These are phyloP conservation scores for Beauveria sp. DNA, from an alignment of 2,329 filamentous ascomycete genomes.

Conservation along the genomic window DNA sequence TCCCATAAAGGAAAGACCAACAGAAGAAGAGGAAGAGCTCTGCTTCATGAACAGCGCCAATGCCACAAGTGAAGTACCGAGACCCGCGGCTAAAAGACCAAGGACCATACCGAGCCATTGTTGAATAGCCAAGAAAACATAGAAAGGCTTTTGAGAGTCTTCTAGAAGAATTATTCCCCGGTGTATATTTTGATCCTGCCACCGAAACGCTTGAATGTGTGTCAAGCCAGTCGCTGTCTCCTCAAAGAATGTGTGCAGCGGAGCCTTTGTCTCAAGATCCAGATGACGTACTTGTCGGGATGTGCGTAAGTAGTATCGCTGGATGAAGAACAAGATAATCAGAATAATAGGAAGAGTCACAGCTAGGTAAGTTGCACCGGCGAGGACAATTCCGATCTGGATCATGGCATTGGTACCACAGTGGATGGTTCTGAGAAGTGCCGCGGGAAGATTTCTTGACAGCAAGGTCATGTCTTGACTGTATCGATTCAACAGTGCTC, in stretches of 20 bases:
- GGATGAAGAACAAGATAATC: not conserved
- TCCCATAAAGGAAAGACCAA: not conserved
- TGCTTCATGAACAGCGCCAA: not conserved
- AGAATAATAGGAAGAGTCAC: not conserved
- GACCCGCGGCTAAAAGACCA: not conserved
- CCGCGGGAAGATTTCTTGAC: not conserved
- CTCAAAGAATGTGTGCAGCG: not conserved
- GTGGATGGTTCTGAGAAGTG: not conserved
- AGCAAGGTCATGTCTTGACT: constrained; percentile 1
- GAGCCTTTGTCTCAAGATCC: not conserved
- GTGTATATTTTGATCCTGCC: not conserved
- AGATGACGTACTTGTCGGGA: not conserved
- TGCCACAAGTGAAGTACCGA: not conserved
- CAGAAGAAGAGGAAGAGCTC: not conserved
- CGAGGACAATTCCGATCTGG: not conserved
- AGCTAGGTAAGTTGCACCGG: not conserved
- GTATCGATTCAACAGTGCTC: not conserved
- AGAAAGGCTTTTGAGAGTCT: not conserved
- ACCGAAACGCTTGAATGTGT: not conserved
- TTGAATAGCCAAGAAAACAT: not conserved
- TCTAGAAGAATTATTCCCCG: not conserved
- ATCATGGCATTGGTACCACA: not conserved
- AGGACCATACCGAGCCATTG: not conserved
- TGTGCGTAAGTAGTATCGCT: not conserved
- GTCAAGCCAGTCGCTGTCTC: not conserved